Evolutionary conservation across 2,329 filamentous ascomycete species (phyloP), one percentile per base, ranked within the genome.

Genomic region (Aspergillus thermomutatus): DNA sequence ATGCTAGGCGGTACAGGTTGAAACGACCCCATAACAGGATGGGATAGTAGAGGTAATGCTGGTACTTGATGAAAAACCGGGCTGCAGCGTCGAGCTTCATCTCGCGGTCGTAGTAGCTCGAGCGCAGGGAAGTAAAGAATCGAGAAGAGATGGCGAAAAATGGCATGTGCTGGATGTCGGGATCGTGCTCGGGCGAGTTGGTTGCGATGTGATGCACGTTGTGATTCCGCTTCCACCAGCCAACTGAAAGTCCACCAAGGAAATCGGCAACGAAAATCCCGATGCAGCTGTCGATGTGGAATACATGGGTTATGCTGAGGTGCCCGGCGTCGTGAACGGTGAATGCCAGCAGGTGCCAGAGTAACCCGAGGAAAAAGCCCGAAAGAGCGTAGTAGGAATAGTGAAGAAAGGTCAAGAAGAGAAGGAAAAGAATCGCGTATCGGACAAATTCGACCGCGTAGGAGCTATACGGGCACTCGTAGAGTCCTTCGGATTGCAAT

Each of bases 121-220:
- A 90, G 19, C 90, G 94, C 34, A 84, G 82, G 49, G 96, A 78
- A 56, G 80, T 87, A 80, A 23, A 93, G 75, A 43, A 81, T 80
- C 53, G 96, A 83, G 67, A 94, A 88, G 25, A 91, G 86, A 94
- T 85, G 58, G 91, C 91, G 71, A 97, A 91, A 71, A 96, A 88
- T 3, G 92, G 92, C 74, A 96, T 84, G 72, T 96, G 89, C 72
- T 93, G 86, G 66, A 97, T 97, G 71, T 97, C 93, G 0, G 94
- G 93, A 71, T 97, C 93, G 71, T 97, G 93, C 73, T 97, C 94
- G 14, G 92, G 90, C 43, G 89, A 89, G 73, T 97, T 97, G n/a
- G 94, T 97, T 52, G 97, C 89, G 64, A 97, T 92, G 69, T 97
- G 93, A 72, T 97, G 93, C 7, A 97, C 92, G 69, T 97, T 97